These are phyloP conservation scores for Colletotrichum trifolii DNA, from an alignment of 2,329 filamentous ascomycete species.

Conservation along the genomic window DNA sequence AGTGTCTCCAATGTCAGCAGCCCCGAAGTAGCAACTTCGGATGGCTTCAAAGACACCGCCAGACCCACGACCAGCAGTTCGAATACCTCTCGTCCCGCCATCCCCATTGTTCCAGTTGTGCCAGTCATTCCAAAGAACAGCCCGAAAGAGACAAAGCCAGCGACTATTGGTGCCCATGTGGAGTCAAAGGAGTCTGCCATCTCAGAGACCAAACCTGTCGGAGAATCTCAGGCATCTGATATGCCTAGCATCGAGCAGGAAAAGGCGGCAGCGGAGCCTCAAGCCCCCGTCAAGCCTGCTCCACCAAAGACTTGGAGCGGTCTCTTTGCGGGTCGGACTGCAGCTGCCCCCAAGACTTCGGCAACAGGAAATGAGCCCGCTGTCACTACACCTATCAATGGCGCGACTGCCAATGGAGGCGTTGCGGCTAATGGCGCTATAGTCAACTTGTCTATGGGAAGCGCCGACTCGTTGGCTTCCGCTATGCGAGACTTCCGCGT, in stretches of 20 bases:
- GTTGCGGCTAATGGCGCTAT: conserved; percentile 33
- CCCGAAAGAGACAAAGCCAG: conserved; percentile 42
- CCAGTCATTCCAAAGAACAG: conserved; percentile 57
- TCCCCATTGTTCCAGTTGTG: conserved; percentile 58
- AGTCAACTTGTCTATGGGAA: conserved; percentile 23
- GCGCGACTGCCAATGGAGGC: conserved; percentile 22
- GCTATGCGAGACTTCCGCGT: conserved; percentile 80
- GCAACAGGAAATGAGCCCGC: conserved; percentile 39
- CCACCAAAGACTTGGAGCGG: conserved; percentile 54
- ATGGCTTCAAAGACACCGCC: conserved; percentile 37
- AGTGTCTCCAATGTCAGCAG: conserved; percentile 20
- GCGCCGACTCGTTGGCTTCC: conserved; percentile 73
- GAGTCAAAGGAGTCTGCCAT: conserved; percentile 19
- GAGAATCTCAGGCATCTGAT: conserved; percentile 29
- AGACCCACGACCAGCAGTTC: conserved; percentile 34
- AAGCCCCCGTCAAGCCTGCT: conserved; percentile 40
- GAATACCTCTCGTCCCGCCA: conserved; percentile 44
- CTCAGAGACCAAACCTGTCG: conserved; percentile 41
- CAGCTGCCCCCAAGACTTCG: conserved; percentile 35
- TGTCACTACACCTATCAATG: conserved; percentile 31
- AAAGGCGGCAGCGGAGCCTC: conserved; percentile 35
- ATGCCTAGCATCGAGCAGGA: conserved; percentile 30
- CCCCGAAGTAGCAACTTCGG: conserved; percentile 36
- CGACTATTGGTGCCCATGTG: conserved; percentile 18
- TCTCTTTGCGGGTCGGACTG: conserved; percentile 47